Evolutionary conservation across 163 green algal species (phyloP).

Genomic region (Trebouxiophyceae sp.): DNA sequence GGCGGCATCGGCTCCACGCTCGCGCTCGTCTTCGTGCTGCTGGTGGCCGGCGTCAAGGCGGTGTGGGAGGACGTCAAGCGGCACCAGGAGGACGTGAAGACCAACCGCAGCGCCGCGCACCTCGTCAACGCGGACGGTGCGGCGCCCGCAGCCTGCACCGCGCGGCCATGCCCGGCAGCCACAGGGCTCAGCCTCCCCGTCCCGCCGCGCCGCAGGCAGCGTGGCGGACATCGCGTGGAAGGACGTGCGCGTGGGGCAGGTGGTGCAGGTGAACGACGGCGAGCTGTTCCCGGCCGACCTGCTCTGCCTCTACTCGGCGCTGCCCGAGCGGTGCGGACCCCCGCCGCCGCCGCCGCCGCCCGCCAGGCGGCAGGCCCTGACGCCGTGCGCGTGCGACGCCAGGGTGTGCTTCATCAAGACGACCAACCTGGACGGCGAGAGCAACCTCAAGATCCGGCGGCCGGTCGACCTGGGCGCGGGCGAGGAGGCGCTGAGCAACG

Average conservation of each 20-base stretch:
- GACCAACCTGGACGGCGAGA: slow-evolving; percentile 75
- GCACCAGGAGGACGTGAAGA: slow-evolving; percentile 59
- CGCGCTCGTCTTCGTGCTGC: slow-evolving; percentile 77
- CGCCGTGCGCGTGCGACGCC: background rate
- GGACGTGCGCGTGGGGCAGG: slow-evolving; percentile 48
- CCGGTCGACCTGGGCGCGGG: slow-evolving; percentile 12
- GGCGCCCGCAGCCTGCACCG: too few relatives aligned
- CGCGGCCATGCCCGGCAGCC: too few relatives aligned
- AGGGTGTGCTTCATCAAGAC: slow-evolving; percentile 73
- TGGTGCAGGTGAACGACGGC: slow-evolving; percentile 46
- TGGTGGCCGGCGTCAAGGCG: slow-evolving; percentile 74
- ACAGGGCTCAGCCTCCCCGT: too few relatives aligned
- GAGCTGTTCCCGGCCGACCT: slow-evolving; percentile 85
- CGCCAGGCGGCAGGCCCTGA: too few relatives aligned
- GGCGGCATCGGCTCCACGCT: slow-evolving; percentile 57
- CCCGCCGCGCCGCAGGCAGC: slow-evolving; percentile 17
- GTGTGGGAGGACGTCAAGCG: slow-evolving; percentile 74
- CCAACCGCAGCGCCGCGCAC: slow-evolving; percentile 61
- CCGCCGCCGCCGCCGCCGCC: too few relatives aligned
- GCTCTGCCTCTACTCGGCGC: slow-evolving; percentile 50
- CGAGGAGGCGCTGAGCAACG: background rate
- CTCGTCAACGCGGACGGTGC: slow-evolving; percentile 23
- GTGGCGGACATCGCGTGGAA: slow-evolving; percentile 46
- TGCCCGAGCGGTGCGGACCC: slow-evolving; percentile 32
- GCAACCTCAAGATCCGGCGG: slow-evolving; percentile 75